Evolutionary conservation across 352 stramenopile species (phyloP).

Genomic region (Globisporangium irregulare): DNA sequence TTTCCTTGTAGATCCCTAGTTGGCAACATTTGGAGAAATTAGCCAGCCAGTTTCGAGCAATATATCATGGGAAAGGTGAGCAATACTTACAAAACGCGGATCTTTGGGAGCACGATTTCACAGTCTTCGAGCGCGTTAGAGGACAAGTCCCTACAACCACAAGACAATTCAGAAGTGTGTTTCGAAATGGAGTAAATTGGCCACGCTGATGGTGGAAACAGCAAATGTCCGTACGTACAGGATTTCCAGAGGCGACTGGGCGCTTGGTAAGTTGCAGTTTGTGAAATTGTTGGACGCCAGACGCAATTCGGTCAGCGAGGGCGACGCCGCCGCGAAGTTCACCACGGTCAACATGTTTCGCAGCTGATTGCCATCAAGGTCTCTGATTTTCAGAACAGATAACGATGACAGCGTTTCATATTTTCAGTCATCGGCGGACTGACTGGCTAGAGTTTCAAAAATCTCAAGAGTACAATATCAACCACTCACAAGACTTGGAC

Average conservation of each 20-base stretch:
- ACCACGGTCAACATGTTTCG: constrained; percentile 11
- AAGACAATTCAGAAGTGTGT: neutral
- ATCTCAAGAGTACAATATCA: neutral
- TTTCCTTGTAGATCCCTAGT: constrained; percentile 21
- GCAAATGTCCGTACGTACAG: constrained; percentile 9
- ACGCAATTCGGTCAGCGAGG: constrained; percentile 17
- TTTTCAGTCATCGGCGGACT: neutral
- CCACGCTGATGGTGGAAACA: neutral
- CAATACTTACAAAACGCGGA: constrained; percentile 17
- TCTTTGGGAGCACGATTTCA: constrained; percentile 13
- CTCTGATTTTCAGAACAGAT: neutral
- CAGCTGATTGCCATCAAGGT: constrained; percentile 23
- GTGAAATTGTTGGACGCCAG: constrained; percentile 21
- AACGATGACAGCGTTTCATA: neutral
- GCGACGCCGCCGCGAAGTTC: constrained; percentile 2
- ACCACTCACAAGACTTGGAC: constrained; percentile 16
- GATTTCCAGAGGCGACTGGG: constrained; percentile 8
- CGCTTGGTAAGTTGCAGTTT: constrained; percentile 13
- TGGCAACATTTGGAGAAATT: neutral
- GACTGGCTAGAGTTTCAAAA: neutral
- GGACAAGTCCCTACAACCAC: constrained; percentile 19
- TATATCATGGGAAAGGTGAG: neutral
- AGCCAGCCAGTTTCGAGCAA: neutral
- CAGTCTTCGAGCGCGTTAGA: constrained; percentile 22
- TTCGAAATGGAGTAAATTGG: neutral